A percentile compares a stretch with the other conserved stretches of the same genome.
These are phyloP conservation scores for Boletus vinaceobasis DNA, from an alignment of 768 basidiomycete species.

Conservation along the genomic window DNA sequence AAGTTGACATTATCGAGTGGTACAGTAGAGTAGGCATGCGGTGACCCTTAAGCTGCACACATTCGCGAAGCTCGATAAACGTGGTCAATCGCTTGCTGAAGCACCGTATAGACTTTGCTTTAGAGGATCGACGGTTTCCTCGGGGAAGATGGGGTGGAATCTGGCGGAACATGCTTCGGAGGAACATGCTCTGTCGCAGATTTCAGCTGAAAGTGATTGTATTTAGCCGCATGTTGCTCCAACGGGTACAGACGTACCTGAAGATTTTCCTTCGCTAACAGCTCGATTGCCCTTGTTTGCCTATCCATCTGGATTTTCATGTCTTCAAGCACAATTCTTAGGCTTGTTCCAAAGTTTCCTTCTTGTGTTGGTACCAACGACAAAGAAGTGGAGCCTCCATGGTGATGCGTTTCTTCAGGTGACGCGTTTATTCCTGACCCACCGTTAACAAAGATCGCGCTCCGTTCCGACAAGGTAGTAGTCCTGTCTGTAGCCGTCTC, in stretches of 20 bases:
- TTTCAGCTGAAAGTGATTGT: constrained; percentile 11
- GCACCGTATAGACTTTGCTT: not conserved
- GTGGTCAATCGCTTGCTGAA: not conserved
- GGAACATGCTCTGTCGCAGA: constrained; percentile 10
- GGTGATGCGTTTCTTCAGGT: constrained; percentile 13
- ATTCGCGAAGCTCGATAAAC: not conserved
- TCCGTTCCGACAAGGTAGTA: constrained; percentile 12
- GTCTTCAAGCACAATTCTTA: constrained; percentile 38
- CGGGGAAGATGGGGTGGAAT: constrained; percentile 13
- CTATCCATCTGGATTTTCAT: constrained; percentile 50
- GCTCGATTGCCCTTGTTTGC: constrained; percentile 43
- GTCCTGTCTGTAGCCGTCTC: constrained; percentile 12
- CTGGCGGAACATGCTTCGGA: constrained; percentile 10
- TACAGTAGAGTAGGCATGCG: not conserved
- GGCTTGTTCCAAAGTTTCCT: constrained; percentile 19
- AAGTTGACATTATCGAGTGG: not conserved
- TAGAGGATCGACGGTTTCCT: constrained; percentile 15
- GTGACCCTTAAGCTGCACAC: not conserved
- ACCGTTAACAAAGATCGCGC: constrained; percentile 5
- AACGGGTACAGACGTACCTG: constrained; percentile 32
- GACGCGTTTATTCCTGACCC: constrained; percentile 3
- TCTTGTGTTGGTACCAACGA: constrained; percentile 17
- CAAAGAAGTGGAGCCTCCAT: constrained; percentile 8
- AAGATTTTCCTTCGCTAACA: constrained; percentile 45
- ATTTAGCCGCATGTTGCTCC: constrained; percentile 7